Percentiles rank a stretch among this genome's conserved stretches.
Conservation (phyloP, 805 yeast species). For the Wickerhamomyces rabaulensis region DNA sequence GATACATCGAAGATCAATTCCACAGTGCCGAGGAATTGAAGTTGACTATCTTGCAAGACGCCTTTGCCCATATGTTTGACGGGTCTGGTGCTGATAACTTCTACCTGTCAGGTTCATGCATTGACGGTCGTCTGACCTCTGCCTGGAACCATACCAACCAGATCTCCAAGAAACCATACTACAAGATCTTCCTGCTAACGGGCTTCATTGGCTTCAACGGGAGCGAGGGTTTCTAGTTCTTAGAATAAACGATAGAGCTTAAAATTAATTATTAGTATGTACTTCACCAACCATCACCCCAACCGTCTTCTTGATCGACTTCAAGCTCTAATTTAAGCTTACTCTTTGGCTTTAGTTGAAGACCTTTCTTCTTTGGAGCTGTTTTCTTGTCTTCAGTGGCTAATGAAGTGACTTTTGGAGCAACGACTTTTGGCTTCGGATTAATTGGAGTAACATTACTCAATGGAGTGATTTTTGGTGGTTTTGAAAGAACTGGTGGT, state of each 20-base stretch:
- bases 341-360: slow-evolving; percentile 22
- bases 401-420: slow-evolving; percentile 19
- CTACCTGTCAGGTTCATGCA: slow-evolving; percentile 80
- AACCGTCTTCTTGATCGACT: too few species aligned
- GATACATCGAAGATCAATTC: slow-evolving; percentile 55
- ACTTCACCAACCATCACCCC: too few species aligned
- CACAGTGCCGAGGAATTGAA: slow-evolving; percentile 50
- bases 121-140: slow-evolving; percentile 75
- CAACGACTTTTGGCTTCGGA: slow-evolving; percentile 2
- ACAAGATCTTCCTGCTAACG: slow-evolving; percentile 52
- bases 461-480: not conserved
- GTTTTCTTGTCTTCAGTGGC: slow-evolving; percentile 12
- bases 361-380: slow-evolving; percentile 15
- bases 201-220: slow-evolving; percentile 79
- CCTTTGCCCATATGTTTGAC: slow-evolving; percentile 48
- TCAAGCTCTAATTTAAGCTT: too few species aligned
- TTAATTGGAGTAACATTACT: not conserved
- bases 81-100: slow-evolving; percentile 84
- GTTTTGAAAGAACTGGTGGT: not conserved
- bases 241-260: slow-evolving; percentile 12
- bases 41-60: slow-evolving; percentile 35
- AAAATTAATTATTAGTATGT: too few species aligned
- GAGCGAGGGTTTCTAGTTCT: slow-evolving; percentile 56
- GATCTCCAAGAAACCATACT: slow-evolving; percentile 62
- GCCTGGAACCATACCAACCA: slow-evolving; percentile 82